These are phyloP conservation scores for Cicer yamashitae DNA, from an alignment of 306 rosid species.

Conservation along the genomic window DNA sequence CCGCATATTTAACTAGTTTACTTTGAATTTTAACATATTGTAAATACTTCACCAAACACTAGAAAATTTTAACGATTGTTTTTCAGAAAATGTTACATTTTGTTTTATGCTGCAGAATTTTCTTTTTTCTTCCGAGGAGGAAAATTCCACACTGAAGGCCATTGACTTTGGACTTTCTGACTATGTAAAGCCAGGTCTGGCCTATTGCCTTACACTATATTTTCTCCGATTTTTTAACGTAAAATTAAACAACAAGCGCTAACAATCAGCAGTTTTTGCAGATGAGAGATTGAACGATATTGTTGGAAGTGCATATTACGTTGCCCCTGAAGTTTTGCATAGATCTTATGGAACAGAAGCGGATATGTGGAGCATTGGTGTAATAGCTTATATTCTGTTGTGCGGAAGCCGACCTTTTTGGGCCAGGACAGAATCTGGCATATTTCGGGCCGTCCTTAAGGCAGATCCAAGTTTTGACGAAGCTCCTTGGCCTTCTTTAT, in stretches of 20 bases:
- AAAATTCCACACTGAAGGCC: slow-evolving; percentile 67
- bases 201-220: slow-evolving; percentile 29
- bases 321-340: slow-evolving; percentile 49
- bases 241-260: slow-evolving; percentile 22
- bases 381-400: slow-evolving; percentile 46
- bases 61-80: neutral
- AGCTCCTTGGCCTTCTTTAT: slow-evolving; percentile 88
- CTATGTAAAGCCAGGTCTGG: slow-evolving; percentile 84
- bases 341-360: slow-evolving; percentile 50
- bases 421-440: slow-evolving; percentile 90
- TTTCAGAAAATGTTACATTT: too few species aligned
- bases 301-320: slow-evolving; percentile 57
- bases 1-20: too few species aligned
- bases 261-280: slow-evolving; percentile 45
- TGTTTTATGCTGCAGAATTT: slow-evolving; percentile 70
- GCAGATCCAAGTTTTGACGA: slow-evolving; percentile 86
- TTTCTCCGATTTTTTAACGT: neutral
- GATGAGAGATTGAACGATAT: slow-evolving; percentile 91
- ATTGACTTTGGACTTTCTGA: slow-evolving; percentile 91
- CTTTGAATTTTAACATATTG: too few species aligned
- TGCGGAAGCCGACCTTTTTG: slow-evolving; percentile 95
- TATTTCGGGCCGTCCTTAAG: slow-evolving; percentile 82
- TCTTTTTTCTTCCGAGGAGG: slow-evolving; percentile 71
- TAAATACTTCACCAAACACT: neutral
- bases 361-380: slow-evolving; percentile 51